These are phyloP conservation scores for Durusdinium trenchii DNA, from an alignment of 73 alveolate genomes.

Conservation along the genomic window DNA sequence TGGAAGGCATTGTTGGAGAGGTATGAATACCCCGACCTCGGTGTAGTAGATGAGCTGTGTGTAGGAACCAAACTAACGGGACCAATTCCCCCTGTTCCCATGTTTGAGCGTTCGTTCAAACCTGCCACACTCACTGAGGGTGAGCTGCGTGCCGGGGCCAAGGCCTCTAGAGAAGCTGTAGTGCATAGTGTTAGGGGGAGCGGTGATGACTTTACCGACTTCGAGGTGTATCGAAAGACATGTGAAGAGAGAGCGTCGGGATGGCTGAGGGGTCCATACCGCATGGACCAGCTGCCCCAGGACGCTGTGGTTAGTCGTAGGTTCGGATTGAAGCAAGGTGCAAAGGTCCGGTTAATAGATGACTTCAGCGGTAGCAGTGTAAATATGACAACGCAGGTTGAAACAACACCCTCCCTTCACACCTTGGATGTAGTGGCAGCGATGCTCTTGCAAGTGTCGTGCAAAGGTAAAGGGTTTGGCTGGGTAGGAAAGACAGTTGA, in stretches of 20 bases:
- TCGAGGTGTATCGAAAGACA: not conserved
- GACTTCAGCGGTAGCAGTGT: not conserved
- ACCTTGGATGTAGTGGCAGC: not conserved
- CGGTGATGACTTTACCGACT: not conserved
- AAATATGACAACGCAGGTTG: not conserved
- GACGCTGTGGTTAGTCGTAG: not conserved
- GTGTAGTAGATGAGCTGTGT: not conserved
- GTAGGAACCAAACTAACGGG: not conserved
- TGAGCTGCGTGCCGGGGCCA: not conserved
- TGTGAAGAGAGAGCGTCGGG: not conserved
- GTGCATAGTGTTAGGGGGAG: not conserved
- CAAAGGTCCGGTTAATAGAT: not conserved
- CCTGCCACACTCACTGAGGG: not conserved
- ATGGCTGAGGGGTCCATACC: not conserved
- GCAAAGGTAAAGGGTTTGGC: not conserved
- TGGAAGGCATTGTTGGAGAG: not conserved
- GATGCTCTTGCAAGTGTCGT: not conserved
- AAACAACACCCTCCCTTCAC: not conserved
- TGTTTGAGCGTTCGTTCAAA: not conserved
- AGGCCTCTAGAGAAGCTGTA: not conserved
- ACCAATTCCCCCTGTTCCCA: not conserved
- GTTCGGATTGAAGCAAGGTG: not conserved
- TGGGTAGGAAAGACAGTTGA: not conserved
- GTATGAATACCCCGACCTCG: not conserved
- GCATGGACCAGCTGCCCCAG: not conserved